These are phyloP conservation scores for Coriaria nepalensis DNA, from an alignment of 306 rosid species.

Conservation along the genomic window DNA sequence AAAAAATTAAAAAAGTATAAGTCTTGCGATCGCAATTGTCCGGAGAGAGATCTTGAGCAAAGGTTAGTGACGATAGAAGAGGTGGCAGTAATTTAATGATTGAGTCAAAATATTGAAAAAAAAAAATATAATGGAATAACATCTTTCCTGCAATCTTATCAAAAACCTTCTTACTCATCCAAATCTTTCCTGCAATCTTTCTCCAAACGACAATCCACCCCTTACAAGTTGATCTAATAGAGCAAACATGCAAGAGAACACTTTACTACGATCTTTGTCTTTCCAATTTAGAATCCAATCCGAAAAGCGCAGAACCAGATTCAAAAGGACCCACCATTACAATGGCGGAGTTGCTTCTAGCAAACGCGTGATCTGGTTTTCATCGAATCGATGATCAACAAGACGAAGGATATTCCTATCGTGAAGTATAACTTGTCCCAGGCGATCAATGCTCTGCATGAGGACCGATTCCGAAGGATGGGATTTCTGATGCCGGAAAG, in stretches of 20 bases:
- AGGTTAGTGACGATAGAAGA: too few species aligned
- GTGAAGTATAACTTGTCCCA: slow-evolving; percentile 70
- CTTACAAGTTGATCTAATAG: slow-evolving; percentile 5
- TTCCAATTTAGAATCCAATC: slow-evolving; percentile 20
- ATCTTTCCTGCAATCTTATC: too few species aligned
- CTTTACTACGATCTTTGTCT: slow-evolving; percentile 23
- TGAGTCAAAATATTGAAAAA: too few species aligned
- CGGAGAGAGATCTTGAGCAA: too few species aligned
- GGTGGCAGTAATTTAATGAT: too few species aligned
- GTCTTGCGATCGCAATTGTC: too few species aligned
- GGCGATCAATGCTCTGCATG: slow-evolving; percentile 52
- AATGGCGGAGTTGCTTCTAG: slow-evolving; percentile 27
- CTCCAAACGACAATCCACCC: too few species aligned
- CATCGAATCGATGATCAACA: slow-evolving; percentile 34
- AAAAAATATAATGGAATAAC: too few species aligned
- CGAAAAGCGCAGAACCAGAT: slow-evolving; percentile 17
- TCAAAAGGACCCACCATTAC: slow-evolving; percentile 22
- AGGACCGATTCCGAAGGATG: slow-evolving; percentile 44
- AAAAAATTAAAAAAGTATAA: too few species aligned
- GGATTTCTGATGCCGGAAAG: slow-evolving; percentile 54
- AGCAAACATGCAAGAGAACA: slow-evolving; percentile 33
- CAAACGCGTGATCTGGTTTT: slow-evolving; percentile 15
- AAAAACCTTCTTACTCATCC: too few species aligned
- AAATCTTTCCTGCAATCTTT: too few species aligned
- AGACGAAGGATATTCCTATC: slow-evolving; percentile 36